Base-by-base conservation (phyloP, 495 filamentous ascomycete genomes). In the Hypoxylon crocopeplum region DNA sequence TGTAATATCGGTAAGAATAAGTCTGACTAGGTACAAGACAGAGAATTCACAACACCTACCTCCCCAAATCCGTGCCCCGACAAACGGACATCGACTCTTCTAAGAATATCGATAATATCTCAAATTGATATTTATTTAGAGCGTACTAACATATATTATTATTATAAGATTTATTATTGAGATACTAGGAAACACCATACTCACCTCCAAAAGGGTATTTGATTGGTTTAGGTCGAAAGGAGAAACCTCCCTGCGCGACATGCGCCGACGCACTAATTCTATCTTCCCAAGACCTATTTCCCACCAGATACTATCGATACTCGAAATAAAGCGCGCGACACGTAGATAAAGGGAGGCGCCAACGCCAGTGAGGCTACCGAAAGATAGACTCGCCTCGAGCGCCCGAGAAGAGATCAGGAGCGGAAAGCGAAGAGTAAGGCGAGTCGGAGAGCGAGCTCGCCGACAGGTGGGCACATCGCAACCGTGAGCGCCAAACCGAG, bases 281-380 rank as follows among this genome's bases (percentile, higher is more conserved):
- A 33, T 16, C 5, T 45, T 61, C 13, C 30, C 17, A 12, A 2
- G 2, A 0, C 10, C 0, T 15, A 53, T 25, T 41, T 48, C 44
- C 1, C 1, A 5, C 34, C 24, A 48, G 2, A 60, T 53, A 7
- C 17, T 1, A 4, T 24, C 11, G 2, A 1, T 5, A 6, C 3
- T 1, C 11, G 19, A 0, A 48, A 48, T 2, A 0, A 22, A 8
- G 3, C 57, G 49, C 1, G 36, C 19, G 3, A 61, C 44, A 11
- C 30, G 44, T 15, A 61, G 13, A 24, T 55, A 37, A 25, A 61
- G 49, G 24, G 57, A 61, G 11, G 57, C 49, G 7, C 57, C 50
- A 15, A 21, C 30, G 3, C 49, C 49, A 10, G 17, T 16, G n/a
- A 49, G 11, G 20, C 37, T 38, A 15, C n/a, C 12, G 5, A 54